Evolutionary conservation across 2,329 filamentous ascomycete genomes (phyloP).

Genomic region (Ascomycota sp.): DNA sequence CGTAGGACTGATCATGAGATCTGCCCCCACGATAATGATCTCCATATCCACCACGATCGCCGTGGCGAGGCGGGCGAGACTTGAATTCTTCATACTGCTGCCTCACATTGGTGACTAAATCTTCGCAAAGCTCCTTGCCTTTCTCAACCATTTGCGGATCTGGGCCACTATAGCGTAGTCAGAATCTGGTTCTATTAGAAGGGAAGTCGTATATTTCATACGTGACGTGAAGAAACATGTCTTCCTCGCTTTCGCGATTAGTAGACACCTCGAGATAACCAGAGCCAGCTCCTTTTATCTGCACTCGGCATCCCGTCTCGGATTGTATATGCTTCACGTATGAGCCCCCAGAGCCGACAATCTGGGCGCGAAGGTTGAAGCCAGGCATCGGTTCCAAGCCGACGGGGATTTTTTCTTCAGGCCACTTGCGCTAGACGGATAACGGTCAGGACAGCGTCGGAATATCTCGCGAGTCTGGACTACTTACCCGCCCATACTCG

Average conservation of each 20-base stretch:
- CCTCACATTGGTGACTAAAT: conserved; percentile 67
- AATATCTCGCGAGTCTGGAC: too few species aligned
- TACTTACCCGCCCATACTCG: conserved; percentile 62
- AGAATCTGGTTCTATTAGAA: not conserved
- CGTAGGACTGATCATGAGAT: conserved; percentile 8
- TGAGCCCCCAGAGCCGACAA: conserved; percentile 79
- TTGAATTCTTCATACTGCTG: conserved; percentile 85
- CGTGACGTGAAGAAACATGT: conserved; percentile 94
- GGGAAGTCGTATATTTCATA: conserved; percentile 22
- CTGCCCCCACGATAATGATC: conserved; percentile 8
- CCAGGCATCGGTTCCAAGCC: conserved; percentile 75
- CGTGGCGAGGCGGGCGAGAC: conserved; percentile 47
- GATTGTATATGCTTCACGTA: conserved; percentile 98
- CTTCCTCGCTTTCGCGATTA: conserved; percentile 77
- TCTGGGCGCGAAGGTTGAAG: conserved; percentile 88
- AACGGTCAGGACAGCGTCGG: not conserved
- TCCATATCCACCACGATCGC: conserved; percentile 20
- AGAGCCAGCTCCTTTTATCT: conserved; percentile 91
- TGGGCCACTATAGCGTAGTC: conserved; percentile 39
- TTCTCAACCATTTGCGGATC: conserved; percentile 67
- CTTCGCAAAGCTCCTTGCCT: conserved; percentile 73
- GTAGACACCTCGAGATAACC: conserved; percentile 80
- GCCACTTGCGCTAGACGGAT: conserved; percentile 74
- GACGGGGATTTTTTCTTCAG: conserved; percentile 83
- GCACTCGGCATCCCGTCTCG: conserved; percentile 83